Conservation (phyloP, 495 filamentous ascomycete species). For the Penicillium simplicissimum region DNA sequence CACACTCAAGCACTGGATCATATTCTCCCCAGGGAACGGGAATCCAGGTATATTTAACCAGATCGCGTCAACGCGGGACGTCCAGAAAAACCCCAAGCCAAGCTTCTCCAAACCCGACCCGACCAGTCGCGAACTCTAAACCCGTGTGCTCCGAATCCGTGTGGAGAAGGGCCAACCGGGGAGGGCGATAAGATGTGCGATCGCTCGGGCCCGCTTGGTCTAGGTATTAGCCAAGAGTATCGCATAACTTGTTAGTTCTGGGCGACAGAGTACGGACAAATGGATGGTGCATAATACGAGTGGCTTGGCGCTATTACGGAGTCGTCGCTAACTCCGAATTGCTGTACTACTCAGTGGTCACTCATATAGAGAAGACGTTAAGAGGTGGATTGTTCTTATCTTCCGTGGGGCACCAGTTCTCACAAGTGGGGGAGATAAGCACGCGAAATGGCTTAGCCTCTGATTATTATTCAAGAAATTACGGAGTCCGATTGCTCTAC, state of each 20-base stretch:
- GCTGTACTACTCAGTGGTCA: not conserved
- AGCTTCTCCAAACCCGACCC: not conserved
- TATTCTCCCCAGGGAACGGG: not conserved
- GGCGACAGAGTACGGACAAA: too few relatives aligned
- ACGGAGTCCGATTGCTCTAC: not conserved
- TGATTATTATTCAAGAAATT: not conserved
- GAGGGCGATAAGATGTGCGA: conserved; percentile 11
- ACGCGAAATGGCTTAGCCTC: conserved; percentile 6
- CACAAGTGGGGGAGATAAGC: conserved; percentile 15
- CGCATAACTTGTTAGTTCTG: conserved; percentile 18
- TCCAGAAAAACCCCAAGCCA: not conserved
- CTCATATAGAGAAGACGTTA: not conserved
- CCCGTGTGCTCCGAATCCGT: not conserved
- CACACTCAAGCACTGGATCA: not conserved
- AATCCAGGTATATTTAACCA: not conserved
- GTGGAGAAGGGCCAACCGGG: conserved; percentile 11
- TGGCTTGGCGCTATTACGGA: not conserved
- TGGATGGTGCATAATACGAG: too few relatives aligned
- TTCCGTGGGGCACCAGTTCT: not conserved
- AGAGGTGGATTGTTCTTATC: conserved; percentile 8
- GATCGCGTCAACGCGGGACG: not conserved
- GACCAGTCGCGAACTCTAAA: conserved; percentile 4
- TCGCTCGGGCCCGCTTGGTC: not conserved
- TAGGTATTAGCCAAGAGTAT: conserved; percentile 27
- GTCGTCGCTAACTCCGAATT: not conserved